These are phyloP conservation scores for Rugonectria rugulosa DNA, from an alignment of 2,329 filamentous ascomycete species.

Conservation along the genomic window DNA sequence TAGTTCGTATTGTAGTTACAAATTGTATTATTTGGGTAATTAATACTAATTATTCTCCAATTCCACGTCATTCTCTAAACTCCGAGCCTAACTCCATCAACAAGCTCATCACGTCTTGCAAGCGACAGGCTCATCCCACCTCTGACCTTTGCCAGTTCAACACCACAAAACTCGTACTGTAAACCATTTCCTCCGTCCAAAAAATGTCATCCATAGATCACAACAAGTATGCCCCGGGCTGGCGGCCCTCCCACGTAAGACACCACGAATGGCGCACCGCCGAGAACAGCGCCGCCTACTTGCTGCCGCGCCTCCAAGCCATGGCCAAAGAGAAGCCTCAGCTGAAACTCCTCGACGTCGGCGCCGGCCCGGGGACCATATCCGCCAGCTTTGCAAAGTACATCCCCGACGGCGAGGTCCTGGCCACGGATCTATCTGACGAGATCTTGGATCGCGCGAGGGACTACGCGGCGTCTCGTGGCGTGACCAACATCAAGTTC, in stretches of 20 bases:
- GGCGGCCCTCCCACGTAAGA: slow-evolving; percentile 34
- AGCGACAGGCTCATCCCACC: no score
- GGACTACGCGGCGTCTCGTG: slow-evolving; percentile 30
- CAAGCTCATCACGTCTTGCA: neutral
- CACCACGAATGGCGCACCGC: slow-evolving; percentile 51
- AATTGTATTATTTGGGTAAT: no score
- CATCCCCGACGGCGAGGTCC: slow-evolving; percentile 48
- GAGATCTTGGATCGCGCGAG: slow-evolving; percentile 41
- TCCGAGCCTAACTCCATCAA: slow-evolving; percentile 14
- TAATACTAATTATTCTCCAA: neutral
- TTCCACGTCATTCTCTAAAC: neutral
- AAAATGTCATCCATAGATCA: slow-evolving; percentile 34
- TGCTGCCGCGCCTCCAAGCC: slow-evolving; percentile 48
- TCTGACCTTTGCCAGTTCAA: neutral
- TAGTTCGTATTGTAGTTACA: no score
- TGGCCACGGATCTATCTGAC: slow-evolving; percentile 42
- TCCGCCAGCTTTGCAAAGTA: slow-evolving; percentile 51
- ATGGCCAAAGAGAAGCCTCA: slow-evolving; percentile 37
- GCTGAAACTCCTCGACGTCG: slow-evolving; percentile 54
- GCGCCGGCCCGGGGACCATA: slow-evolving; percentile 59
- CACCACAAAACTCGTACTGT: neutral
- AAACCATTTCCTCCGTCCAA: neutral
- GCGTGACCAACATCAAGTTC: slow-evolving; percentile 38
- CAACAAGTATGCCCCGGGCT: slow-evolving; percentile 40
- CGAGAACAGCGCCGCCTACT: slow-evolving; percentile 52